Percentiles rank a stretch among this genome's conserved stretches.
These are phyloP conservation scores for Irpex rosettiformis DNA, from an alignment of 1,284 basidiomycete species.

Conservation along the genomic window DNA sequence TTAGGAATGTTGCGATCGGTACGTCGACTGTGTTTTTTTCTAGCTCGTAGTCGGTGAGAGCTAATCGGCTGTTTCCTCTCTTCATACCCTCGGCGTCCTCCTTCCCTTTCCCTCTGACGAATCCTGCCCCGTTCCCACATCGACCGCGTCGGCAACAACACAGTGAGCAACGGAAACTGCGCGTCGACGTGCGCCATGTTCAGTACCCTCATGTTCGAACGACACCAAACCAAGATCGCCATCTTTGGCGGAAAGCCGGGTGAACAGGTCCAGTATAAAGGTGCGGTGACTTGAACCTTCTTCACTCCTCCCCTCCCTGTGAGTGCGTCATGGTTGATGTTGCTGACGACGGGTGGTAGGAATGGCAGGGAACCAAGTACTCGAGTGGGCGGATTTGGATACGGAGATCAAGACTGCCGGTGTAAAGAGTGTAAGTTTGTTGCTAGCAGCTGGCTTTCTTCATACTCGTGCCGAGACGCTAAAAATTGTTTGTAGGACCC, in stretches of 20 bases:
- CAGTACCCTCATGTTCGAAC: constrained; percentile 59
- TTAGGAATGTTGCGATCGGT: constrained; percentile 54
- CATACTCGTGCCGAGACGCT: no score
- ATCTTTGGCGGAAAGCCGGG: constrained; percentile 60
- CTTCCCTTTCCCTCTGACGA: no score
- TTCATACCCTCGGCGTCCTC: no score
- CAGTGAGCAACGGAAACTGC: constrained; percentile 48
- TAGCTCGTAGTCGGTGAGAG: no score
- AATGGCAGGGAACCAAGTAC: constrained; percentile 64
- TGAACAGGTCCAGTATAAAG: constrained; percentile 52
- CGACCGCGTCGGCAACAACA: no score
- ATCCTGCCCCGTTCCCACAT: no score
- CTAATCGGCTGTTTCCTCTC: no score
- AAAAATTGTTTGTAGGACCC: constrained; percentile 46
- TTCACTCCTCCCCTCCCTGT: no score
- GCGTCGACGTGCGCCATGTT: constrained; percentile 68
- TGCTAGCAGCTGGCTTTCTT: no score
- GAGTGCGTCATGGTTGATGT: no score
- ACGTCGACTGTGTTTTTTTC: no score
- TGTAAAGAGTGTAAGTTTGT: constrained; percentile 44
- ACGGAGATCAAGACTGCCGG: constrained; percentile 62
- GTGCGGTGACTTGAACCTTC: no score
- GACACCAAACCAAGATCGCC: constrained; percentile 51
- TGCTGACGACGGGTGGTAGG: constrained; percentile 27
- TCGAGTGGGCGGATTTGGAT: constrained; percentile 62